These are phyloP conservation scores for Neckera pumila DNA, from an alignment of 225 moss, liverwort and hornwort species.

Conservation along the genomic window DNA sequence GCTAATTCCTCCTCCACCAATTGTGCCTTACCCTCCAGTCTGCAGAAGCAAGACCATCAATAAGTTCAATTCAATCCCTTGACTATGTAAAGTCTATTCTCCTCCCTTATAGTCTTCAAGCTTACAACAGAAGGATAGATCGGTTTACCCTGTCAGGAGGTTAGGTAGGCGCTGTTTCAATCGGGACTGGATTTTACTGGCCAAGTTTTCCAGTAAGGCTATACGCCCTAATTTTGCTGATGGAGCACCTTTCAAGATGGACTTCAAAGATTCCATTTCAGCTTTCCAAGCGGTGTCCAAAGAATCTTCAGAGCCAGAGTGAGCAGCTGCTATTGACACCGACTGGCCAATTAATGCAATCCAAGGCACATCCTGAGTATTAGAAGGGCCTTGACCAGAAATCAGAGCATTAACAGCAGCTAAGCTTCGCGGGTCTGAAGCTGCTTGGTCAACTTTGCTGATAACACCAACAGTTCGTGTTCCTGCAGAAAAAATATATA, in stretches of 20 bases:
- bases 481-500: conserved; percentile 21
- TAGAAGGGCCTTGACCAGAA: conserved; percentile 72
- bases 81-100: not conserved
- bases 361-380: conserved; percentile 73
- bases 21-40: conserved; percentile 73
- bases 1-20: conserved; percentile 82
- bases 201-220: conserved; percentile 70
- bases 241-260: conserved; percentile 69
- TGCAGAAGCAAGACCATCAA: conserved; percentile 18
- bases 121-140: not conserved
- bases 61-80: not conserved
- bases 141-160: conserved; percentile 59
- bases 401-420: conserved; percentile 90
- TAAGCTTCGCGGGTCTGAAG: conserved; percentile 74
- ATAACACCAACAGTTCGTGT: conserved; percentile 83
- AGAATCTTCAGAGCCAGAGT: conserved; percentile 71
- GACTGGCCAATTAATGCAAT: conserved; percentile 87
- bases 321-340: conserved; percentile 85
- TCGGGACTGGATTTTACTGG: conserved; percentile 56
- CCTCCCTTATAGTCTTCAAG: not conserved
- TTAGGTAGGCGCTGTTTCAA: conserved; percentile 72
- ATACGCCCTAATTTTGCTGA: conserved; percentile 63
- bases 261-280: conserved; percentile 76
- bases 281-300: conserved; percentile 89
- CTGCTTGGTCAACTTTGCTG: conserved; percentile 93